Evolutionary conservation across 768 basidiomycete species (phyloP).

Genomic region (Boletus speciosus): DNA sequence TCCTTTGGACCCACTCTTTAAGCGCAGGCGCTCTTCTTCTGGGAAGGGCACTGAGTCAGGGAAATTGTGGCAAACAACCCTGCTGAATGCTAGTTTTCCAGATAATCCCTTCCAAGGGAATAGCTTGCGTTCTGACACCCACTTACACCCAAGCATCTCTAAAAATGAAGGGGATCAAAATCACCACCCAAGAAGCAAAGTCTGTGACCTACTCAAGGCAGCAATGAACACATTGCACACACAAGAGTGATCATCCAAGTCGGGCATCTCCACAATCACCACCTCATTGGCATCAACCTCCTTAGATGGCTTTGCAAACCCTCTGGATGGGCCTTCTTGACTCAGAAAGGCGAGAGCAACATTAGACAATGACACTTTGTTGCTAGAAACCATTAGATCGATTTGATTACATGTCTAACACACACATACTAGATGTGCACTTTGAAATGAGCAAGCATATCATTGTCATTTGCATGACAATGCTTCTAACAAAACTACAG

Average conservation of each 20-base stretch:
- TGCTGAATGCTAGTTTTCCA: neutral
- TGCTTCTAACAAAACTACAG: neutral
- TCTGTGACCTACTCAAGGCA: neutral
- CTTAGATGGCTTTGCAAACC: too few relatives aligned
- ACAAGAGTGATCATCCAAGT: neutral
- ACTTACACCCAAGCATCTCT: neutral
- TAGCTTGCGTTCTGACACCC: neutral
- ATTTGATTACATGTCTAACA: too few relatives aligned
- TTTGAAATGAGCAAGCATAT: neutral
- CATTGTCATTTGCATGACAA: neutral
- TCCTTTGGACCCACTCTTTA: neutral
- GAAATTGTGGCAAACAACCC: neutral
- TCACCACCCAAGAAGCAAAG: too few relatives aligned
- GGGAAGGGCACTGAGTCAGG: neutral
- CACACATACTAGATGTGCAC: neutral
- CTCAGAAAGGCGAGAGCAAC: neutral
- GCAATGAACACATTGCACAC: neutral
- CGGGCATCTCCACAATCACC: neutral
- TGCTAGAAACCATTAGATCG: neutral
- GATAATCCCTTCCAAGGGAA: neutral
- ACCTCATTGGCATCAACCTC: neutral
- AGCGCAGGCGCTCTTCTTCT: neutral
- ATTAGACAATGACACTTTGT: neutral
- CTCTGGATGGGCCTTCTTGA: too few relatives aligned
- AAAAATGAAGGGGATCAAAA: too few relatives aligned